A percentile compares a stretch with the other conserved stretches of the same genome.
phyloP scores from a whole-genome alignment of 2,329 filamentous ascomycete species.

The Mollisia scopiformis region DNA sequence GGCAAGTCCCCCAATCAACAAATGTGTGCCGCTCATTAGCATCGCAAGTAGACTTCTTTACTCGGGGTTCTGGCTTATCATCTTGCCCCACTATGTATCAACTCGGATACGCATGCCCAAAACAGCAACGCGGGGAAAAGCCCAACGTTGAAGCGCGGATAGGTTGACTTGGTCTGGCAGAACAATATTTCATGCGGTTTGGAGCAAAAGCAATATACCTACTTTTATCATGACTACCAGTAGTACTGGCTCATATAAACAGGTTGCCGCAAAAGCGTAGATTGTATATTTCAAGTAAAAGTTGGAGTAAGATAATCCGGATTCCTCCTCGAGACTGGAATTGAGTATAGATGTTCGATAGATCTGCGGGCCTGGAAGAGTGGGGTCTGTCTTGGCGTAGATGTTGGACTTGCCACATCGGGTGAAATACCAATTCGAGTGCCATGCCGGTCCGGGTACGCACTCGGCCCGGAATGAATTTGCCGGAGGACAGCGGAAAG shows the following conservation, averaged over 20 bases:
- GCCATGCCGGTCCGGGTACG: too few relatives aligned
- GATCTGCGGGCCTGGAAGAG: not conserved
- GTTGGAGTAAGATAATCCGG: too few relatives aligned
- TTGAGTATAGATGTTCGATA: not conserved
- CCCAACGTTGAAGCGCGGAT: too few relatives aligned
- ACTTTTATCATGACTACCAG: too few relatives aligned
- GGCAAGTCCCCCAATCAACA: not conserved
- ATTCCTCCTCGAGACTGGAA: too few relatives aligned
- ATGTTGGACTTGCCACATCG: not conserved
- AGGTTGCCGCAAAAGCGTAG: too few relatives aligned
- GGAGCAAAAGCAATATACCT: too few relatives aligned
- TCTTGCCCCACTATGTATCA: constrained; percentile 19
- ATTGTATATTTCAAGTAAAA: too few relatives aligned
- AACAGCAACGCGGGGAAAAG: constrained; percentile 23
- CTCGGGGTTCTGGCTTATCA: constrained; percentile 10
- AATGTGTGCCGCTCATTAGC: not conserved
- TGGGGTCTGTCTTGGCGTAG: not conserved
- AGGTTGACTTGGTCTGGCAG: too few relatives aligned
- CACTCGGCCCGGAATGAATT: too few relatives aligned
- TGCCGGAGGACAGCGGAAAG: not conserved
- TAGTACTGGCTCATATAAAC: too few relatives aligned
- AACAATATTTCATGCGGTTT: too few relatives aligned
- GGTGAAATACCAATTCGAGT: not conserved
- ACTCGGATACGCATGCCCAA: constrained; percentile 27
- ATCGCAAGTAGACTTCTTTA: not conserved